phyloP scores from a whole-genome alignment of 805 yeast genomes.

The Geotrichum ghanense region DNA sequence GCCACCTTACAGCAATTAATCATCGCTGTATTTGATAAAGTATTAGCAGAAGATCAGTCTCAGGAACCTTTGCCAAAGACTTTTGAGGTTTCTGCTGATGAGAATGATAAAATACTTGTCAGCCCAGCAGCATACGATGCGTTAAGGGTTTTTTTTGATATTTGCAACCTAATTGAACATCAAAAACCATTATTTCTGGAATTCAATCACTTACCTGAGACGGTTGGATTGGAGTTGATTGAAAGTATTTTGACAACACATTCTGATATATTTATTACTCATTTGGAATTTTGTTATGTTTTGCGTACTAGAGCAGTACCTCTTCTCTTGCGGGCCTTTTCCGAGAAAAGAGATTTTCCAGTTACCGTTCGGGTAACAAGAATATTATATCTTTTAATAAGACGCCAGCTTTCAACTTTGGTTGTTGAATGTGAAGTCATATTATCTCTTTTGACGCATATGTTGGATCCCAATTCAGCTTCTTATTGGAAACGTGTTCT shows the following conservation, averaged over 20 bases:
- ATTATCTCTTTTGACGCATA: constrained; percentile 61
- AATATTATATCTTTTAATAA: constrained; percentile 49
- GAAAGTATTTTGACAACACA: constrained; percentile 70
- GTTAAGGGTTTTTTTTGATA: constrained; percentile 54
- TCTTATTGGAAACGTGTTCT: constrained; percentile 66
- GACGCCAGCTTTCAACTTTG: constrained; percentile 48
- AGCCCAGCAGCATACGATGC: constrained; percentile 56
- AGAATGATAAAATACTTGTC: constrained; percentile 33
- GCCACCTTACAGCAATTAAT: constrained; percentile 87
- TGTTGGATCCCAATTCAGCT: constrained; percentile 45
- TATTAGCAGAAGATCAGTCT: constrained; percentile 30
- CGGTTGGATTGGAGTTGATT: constrained; percentile 68
- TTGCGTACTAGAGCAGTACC: constrained; percentile 67
- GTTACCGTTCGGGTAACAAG: constrained; percentile 67
- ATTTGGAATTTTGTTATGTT: constrained; percentile 54
- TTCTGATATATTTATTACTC: constrained; percentile 39
- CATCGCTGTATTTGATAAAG: constrained; percentile 64
- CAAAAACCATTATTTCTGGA: constrained; percentile 44
- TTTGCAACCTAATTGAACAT: constrained; percentile 56
- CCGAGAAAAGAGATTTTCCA: constrained; percentile 51
- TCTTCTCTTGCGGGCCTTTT: constrained; percentile 53
- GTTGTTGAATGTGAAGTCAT: constrained; percentile 76
- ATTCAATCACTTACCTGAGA: constrained; percentile 38
- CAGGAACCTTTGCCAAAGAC: constrained; percentile 16
- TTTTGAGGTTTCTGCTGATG: constrained; percentile 33